Conservation (phyloP, 2,329 filamentous ascomycete species). For the Phialocephala sp. region DNA sequence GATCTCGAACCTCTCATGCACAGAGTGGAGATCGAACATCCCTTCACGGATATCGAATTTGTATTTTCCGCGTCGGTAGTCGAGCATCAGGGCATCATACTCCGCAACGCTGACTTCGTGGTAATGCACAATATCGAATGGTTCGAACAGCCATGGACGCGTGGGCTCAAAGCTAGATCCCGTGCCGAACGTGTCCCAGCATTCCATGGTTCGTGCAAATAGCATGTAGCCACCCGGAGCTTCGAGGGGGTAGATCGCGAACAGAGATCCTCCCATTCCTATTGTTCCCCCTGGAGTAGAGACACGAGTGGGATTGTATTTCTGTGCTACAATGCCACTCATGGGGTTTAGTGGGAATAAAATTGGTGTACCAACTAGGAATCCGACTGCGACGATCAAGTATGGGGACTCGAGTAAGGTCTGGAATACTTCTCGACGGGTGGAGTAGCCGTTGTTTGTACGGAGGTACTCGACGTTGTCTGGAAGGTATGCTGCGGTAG, state of each 20-base stretch:
- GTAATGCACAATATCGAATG: conserved; percentile 46
- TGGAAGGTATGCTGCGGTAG: conserved; percentile 41
- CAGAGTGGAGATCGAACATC: conserved; percentile 42
- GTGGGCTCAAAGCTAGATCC: conserved; percentile 41
- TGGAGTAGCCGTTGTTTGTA: conserved; percentile 46
- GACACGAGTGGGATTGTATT: conserved; percentile 47
- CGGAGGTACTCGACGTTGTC: conserved; percentile 41
- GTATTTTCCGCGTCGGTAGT: conserved; percentile 44
- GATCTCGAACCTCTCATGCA: conserved; percentile 35
- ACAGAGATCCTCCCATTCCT: conserved; percentile 45
- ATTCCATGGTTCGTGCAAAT: conserved; percentile 44
- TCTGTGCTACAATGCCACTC: conserved; percentile 35
- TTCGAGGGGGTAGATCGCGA: conserved; percentile 47
- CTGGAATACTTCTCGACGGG: conserved; percentile 43
- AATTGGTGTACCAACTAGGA: conserved; percentile 47
- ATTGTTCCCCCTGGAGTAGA: conserved; percentile 47
- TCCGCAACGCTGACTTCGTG: conserved; percentile 44
- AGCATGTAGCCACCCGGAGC: conserved; percentile 49
- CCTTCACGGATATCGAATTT: conserved; percentile 39
- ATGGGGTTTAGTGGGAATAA: conserved; percentile 40
- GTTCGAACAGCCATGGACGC: conserved; percentile 47
- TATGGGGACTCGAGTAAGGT: conserved; percentile 43
- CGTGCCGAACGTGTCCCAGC: conserved; percentile 45
- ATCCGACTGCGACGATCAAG: conserved; percentile 45
- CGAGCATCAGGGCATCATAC: conserved; percentile 39